Conservation (phyloP, 768 basidiomycete genomes). For the Kwoniella dendrophila region DNA sequence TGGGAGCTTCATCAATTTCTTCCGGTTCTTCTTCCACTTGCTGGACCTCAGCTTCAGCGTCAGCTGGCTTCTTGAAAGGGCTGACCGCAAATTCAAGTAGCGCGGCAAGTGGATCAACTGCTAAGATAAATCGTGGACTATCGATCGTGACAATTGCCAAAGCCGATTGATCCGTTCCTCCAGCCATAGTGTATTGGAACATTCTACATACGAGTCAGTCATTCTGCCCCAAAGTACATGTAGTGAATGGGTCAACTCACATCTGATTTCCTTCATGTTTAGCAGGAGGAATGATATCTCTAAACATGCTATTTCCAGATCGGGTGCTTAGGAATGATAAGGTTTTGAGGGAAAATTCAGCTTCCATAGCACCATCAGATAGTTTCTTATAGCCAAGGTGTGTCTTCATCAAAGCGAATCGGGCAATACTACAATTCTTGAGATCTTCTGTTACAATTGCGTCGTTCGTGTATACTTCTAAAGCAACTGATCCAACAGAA, state of each 20-base stretch:
- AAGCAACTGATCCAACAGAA: conserved; percentile 68
- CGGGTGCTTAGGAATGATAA: conserved; percentile 89
- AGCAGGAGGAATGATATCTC: conserved; percentile 92
- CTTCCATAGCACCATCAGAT: conserved; percentile 79
- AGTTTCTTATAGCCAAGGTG: conserved; percentile 77
- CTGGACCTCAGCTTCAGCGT: conserved; percentile 21
- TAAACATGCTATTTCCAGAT: conserved; percentile 77
- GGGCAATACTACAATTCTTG: conserved; percentile 77
- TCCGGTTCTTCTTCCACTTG: conserved; percentile 28
- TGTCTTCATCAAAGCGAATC: conserved; percentile 79
- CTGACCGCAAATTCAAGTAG: conserved; percentile 81
- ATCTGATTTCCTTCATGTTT: conserved; percentile 84
- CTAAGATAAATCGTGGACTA: conserved; percentile 87
- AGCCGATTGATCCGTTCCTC: conserved; percentile 63
- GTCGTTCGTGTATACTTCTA: conserved; percentile 78
- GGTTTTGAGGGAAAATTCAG: conserved; percentile 83
- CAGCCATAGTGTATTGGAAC: conserved; percentile 80
- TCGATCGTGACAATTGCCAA: conserved; percentile 86
- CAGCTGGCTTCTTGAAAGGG: conserved; percentile 57
- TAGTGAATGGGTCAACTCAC: conserved; percentile 29
- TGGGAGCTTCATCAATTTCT: conserved; percentile 21
- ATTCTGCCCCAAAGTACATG: background rate
- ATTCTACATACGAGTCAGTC: conserved; percentile 59
- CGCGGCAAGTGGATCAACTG: conserved; percentile 85
- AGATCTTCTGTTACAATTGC: conserved; percentile 66